Evolutionary conservation across 495 filamentous ascomycete genomes (phyloP).

Genomic region (Amniculicola lignicola): DNA sequence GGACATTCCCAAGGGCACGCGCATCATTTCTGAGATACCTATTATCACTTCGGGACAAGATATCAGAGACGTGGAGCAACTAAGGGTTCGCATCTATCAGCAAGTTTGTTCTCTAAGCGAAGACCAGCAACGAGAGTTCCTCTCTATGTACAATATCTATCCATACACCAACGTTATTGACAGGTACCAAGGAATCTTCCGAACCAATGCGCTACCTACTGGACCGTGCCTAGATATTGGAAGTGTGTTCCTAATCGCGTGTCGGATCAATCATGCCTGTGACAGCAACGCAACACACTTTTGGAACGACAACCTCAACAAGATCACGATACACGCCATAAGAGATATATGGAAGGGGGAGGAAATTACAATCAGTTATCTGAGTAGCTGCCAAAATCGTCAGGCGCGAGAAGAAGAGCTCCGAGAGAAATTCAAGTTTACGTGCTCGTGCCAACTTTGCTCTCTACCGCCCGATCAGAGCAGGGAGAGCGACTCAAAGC

Average conservation of each 20-base stretch:
- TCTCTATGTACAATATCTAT: conserved; percentile 38
- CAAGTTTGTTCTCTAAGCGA: conserved; percentile 28
- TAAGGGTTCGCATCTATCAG: conserved; percentile 12
- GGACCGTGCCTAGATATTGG: conserved; percentile 17
- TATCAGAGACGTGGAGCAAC: conserved; percentile 3
- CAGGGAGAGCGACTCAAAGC: conserved; percentile 11
- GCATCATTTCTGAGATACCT: conserved; percentile 39
- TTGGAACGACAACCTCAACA: conserved; percentile 39
- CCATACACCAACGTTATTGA: conserved; percentile 18
- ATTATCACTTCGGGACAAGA: conserved; percentile 24
- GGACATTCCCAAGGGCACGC: conserved; percentile 39
- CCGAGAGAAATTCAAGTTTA: conserved; percentile 10
- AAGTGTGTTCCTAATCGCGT: conserved; percentile 40
- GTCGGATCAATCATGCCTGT: conserved; percentile 45
- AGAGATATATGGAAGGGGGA: conserved; percentile 34
- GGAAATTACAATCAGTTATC: conserved; percentile 44
- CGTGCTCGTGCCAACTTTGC: conserved; percentile 22
- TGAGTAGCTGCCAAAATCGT: conserved; percentile 25
- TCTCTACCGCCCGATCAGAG: conserved; percentile 17
- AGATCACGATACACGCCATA: conserved; percentile 40
- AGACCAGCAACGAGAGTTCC: conserved; percentile 29
- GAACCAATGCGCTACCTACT: conserved; percentile 38
- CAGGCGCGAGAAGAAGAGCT: conserved; percentile 12
- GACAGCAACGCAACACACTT: conserved; percentile 38
- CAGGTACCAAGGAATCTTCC: conserved; percentile 35